These are phyloP conservation scores for Xylaria sp. DNA, from an alignment of 2,329 filamentous ascomycete species.

Conservation along the genomic window DNA sequence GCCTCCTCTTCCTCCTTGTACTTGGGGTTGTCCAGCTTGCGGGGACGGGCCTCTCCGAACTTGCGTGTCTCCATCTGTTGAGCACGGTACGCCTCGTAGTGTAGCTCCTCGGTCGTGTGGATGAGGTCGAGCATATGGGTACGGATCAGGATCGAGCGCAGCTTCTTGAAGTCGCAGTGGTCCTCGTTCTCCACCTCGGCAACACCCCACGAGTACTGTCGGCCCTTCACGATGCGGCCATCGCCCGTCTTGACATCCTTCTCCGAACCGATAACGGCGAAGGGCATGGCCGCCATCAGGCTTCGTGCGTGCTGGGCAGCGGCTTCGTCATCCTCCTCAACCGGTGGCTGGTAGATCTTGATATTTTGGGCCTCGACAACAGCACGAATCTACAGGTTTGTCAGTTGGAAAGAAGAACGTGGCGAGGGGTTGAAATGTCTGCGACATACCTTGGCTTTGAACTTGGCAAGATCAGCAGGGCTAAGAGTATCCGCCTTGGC, in stretches of 20 bases:
- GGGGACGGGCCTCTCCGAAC: constrained; percentile 94
- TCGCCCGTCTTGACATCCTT: constrained; percentile 98
- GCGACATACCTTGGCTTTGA: constrained; percentile 85
- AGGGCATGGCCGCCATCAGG: constrained; percentile 96
- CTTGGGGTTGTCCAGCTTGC: constrained; percentile 99
- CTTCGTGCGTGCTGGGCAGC: constrained; percentile 93
- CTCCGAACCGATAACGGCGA: constrained; percentile 97
- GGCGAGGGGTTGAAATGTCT: neutral
- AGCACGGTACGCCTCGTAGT: constrained; percentile 98
- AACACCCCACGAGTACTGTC: constrained; percentile 99
- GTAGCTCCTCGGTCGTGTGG: constrained; percentile 98
- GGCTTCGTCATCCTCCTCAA: constrained; percentile 97
- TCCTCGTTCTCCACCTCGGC: constrained; percentile 99
- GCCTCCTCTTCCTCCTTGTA: constrained; percentile 99
- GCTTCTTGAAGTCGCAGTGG: constrained; percentile 99
- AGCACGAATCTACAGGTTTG: constrained; percentile 71
- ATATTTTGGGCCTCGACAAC: constrained; percentile 98
- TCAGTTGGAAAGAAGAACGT: constrained; percentile 5
- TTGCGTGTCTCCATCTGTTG: constrained; percentile 99
- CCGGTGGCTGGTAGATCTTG: constrained; percentile 97
- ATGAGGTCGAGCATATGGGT: constrained; percentile 99
- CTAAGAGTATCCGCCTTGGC: constrained; percentile 98
- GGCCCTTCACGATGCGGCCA: constrained; percentile 96
- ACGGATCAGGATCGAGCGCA: constrained; percentile 96
- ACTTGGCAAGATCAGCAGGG: constrained; percentile 85